A percentile compares a stretch with the other conserved stretches of the same genome.
Conservation (phyloP, 75 land plant species). For the Cunninghamia lanceolata region DNA sequence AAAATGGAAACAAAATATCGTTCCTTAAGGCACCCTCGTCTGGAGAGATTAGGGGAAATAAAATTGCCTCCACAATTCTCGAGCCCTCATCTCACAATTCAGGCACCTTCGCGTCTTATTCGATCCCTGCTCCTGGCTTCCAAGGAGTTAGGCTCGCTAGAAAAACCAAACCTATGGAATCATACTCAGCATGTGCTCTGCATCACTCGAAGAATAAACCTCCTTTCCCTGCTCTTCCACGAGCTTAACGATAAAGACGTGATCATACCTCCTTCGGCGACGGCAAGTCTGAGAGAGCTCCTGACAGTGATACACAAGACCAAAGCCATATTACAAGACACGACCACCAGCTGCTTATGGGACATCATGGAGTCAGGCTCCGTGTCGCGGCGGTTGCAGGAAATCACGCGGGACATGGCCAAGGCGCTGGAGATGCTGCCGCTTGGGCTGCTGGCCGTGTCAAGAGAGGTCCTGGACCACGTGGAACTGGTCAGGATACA, state of each 20-base stretch:
- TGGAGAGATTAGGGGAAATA: no score
- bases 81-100: no score
- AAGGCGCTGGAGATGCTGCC: constrained; percentile 52
- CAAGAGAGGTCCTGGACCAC: constrained; percentile 62
- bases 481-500: constrained; percentile 60
- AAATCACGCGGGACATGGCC: constrained; percentile 40
- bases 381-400: constrained; percentile 40
- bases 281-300: constrained; percentile 55
- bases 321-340: constrained; percentile 26
- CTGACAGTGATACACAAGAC: constrained; percentile 29
- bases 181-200: constrained; percentile 38
- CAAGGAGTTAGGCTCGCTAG: constrained; percentile 28
- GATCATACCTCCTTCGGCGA: constrained; percentile 54
- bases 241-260: constrained; percentile 36
- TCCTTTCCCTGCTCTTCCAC: constrained; percentile 54
- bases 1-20: no score
- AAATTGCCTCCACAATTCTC: no score
- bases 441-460: constrained; percentile 41
- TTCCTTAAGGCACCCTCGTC: no score
- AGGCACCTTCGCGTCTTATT: neutral
- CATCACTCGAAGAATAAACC: constrained; percentile 45
- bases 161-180: constrained; percentile 21
- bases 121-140: constrained; percentile 4
- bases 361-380: constrained; percentile 26
- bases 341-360: constrained; percentile 46